Conservation (phyloP, 805 yeast species). For the Metschnikowia corniflorae region DNA sequence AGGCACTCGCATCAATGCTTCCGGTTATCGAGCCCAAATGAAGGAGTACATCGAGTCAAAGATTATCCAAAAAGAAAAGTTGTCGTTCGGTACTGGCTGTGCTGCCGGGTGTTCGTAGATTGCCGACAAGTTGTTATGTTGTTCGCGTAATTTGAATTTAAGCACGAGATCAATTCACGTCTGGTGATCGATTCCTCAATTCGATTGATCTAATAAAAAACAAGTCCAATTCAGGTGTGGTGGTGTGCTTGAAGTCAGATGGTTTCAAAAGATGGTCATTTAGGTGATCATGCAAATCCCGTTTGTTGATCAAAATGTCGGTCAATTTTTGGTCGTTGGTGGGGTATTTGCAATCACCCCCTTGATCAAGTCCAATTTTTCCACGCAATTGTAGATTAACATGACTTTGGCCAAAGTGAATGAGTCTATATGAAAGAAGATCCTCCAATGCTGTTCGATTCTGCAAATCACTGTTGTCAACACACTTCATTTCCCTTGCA, state of each 20-base stretch:
- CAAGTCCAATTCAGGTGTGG: constrained; percentile 38
- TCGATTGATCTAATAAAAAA: constrained; percentile 37
- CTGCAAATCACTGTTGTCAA: too few species aligned
- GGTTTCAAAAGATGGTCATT: constrained; percentile 43
- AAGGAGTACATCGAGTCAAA: constrained; percentile 82
- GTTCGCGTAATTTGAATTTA: constrained; percentile 54
- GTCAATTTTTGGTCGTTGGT: constrained; percentile 38
- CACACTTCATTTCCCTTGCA: too few species aligned
- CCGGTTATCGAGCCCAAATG: constrained; percentile 93
- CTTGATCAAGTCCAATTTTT: constrained; percentile 41
- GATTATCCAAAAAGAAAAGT: constrained; percentile 44
- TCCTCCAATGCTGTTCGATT: too few species aligned
- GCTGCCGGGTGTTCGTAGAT: constrained; percentile 43
- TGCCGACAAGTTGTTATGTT: constrained; percentile 32
- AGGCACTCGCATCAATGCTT: constrained; percentile 96
- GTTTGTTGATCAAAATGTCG: constrained; percentile 40
- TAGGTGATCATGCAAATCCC: constrained; percentile 39
- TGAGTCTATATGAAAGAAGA: constrained; percentile 28
- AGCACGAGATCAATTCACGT: constrained; percentile 40
- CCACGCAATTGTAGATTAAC: constrained; percentile 38
- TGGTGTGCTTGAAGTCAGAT: constrained; percentile 40
- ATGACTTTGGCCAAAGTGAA: constrained; percentile 39
- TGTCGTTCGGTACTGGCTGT: constrained; percentile 34
- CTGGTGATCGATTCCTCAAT: constrained; percentile 38
- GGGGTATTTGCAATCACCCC: constrained; percentile 46